A percentile compares a stretch with the other conserved stretches of the same genome.
Evolutionary conservation across 2,329 filamentous ascomycete genomes (phyloP).

Genomic region (Xylaria sp.): DNA sequence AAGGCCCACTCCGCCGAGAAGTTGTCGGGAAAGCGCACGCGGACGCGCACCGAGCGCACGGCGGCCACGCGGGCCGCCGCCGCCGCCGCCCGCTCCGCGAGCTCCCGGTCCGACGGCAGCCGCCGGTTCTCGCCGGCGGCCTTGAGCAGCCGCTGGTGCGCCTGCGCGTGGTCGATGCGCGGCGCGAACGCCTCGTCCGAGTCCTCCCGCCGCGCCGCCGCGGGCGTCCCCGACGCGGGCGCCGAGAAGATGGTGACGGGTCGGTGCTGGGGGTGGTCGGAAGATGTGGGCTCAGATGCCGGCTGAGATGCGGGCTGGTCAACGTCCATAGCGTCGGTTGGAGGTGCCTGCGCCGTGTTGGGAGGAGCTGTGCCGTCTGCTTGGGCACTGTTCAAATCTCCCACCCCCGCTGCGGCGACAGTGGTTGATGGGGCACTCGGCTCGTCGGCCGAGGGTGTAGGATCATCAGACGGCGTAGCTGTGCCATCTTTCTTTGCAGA

Average conservation of each 20-base stretch:
- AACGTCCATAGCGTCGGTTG: constrained; percentile 35
- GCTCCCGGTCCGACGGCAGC: constrained; percentile 80
- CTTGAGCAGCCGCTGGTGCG: constrained; percentile 70
- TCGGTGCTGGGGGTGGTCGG: constrained; percentile 41
- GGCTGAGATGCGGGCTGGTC: constrained; percentile 26
- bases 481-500: constrained; percentile 11
- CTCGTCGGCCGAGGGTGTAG: not conserved
- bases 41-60: constrained; percentile 71
- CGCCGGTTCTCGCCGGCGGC: constrained; percentile 70
- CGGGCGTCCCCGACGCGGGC: constrained; percentile 72
- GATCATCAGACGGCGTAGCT: constrained; percentile 15
- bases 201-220: constrained; percentile 68
- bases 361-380: not conserved
- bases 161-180: constrained; percentile 74
- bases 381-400: not conserved
- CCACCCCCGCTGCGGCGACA: constrained; percentile 4
- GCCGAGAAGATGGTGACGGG: constrained; percentile 77
- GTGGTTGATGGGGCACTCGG: constrained; percentile 5
- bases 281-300: too few species aligned
- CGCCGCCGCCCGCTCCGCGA: constrained; percentile 69
- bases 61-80: constrained; percentile 67
- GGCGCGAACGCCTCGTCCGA: constrained; percentile 77
- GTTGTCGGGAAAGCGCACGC: constrained; percentile 87
- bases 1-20: constrained; percentile 76
- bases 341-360: constrained; percentile 2